A percentile compares a stretch with the other conserved stretches of the same genome.
phyloP scores from a whole-genome alignment of 805 yeast species.

The Lachancea meyersii region DNA sequence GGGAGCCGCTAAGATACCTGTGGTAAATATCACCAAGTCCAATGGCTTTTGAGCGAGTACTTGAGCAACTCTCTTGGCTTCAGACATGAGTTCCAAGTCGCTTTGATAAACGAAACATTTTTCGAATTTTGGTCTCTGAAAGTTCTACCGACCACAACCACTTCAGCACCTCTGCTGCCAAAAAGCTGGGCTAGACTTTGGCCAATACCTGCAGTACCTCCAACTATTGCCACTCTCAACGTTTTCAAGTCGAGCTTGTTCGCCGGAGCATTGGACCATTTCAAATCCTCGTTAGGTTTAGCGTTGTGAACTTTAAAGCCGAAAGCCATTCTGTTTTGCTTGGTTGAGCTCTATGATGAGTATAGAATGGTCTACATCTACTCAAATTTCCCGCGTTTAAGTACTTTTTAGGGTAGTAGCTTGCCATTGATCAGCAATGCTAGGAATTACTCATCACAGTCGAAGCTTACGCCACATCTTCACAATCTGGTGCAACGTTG shows the following conservation, averaged over 20 bases:
- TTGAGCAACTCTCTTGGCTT: slow-evolving; percentile 22
- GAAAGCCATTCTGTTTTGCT: background rate
- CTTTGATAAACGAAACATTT: slow-evolving; percentile 30
- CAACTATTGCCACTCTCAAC: slow-evolving; percentile 28
- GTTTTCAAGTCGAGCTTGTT: background rate
- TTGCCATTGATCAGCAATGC: background rate
- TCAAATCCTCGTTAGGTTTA: background rate
- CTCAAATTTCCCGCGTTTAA: background rate
- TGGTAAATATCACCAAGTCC: slow-evolving; percentile 34
- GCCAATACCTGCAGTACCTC: slow-evolving; percentile 40
- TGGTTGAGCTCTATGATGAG: background rate
- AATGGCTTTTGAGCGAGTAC: slow-evolving; percentile 17
- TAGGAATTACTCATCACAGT: background rate
- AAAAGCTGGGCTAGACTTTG: slow-evolving; percentile 28
- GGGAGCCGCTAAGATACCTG: slow-evolving; percentile 35
- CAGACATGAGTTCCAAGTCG: slow-evolving; percentile 30
- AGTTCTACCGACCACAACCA: slow-evolving; percentile 34
- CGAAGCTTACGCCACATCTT: background rate
- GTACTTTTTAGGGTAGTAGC: background rate
- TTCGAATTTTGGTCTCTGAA: slow-evolving; percentile 27
- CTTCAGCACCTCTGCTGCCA: slow-evolving; percentile 28
- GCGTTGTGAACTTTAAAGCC: background rate
- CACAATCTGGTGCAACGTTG: background rate
- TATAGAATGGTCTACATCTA: background rate
- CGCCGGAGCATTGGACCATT: background rate